These are phyloP conservation scores for Citrullus amarus DNA, from an alignment of 306 rosid species.

Conservation along the genomic window DNA sequence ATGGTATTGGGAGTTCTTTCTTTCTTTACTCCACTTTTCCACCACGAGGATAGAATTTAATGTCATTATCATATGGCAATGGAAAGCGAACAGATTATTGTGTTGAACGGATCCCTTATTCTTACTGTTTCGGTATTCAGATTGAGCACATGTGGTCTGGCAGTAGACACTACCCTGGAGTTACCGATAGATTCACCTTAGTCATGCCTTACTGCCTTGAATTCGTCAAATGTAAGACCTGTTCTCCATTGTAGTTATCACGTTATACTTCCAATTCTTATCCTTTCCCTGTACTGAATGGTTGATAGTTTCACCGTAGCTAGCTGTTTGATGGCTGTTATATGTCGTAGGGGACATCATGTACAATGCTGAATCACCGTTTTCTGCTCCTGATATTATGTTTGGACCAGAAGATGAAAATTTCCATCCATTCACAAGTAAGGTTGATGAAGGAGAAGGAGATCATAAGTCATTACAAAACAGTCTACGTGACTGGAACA, in stretches of 20 bases:
- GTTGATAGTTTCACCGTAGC: not conserved
- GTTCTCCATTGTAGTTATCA: not conserved
- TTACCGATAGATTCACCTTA: slow-evolving; percentile 70
- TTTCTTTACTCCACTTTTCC: not conserved
- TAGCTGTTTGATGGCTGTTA: slow-evolving; percentile 4
- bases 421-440: slow-evolving; percentile 50
- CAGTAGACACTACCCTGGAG: slow-evolving; percentile 37
- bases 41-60: not conserved
- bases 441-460: slow-evolving; percentile 20
- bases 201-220: slow-evolving; percentile 81
- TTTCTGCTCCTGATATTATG: slow-evolving; percentile 64
- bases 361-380: slow-evolving; percentile 52
- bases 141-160: slow-evolving; percentile 84
- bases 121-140: slow-evolving; percentile 25
- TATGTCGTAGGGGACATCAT: slow-evolving; percentile 55
- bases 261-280: not conserved
- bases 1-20: not conserved
- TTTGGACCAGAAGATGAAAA: slow-evolving; percentile 70
- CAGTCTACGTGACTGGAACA: slow-evolving; percentile 50
- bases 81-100: not conserved
- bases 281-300: not conserved
- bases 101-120: not conserved
- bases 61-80: not conserved
- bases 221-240: slow-evolving; percentile 53
- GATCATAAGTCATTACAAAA: slow-evolving; percentile 14